Conservation (phyloP, 2,329 filamentous ascomycete genomes). For the Cytospora piceae region DNA sequence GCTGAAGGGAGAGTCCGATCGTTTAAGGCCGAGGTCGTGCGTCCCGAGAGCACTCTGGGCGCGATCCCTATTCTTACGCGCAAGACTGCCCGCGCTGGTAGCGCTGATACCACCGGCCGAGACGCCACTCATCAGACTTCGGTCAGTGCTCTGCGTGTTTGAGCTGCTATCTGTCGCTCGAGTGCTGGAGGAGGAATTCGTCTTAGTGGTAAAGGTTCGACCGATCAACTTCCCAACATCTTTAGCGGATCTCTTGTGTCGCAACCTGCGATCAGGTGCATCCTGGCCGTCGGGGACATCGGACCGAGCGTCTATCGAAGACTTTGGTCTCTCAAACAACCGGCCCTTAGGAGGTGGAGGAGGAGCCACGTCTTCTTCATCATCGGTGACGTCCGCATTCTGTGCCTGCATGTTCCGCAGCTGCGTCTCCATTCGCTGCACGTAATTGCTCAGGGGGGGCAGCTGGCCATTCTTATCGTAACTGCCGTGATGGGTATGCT, state of each 20-base stretch:
- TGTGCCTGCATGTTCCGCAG: conserved; percentile 72
- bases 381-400: conserved; percentile 47
- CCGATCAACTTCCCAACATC: conserved; percentile 74
- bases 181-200: conserved; percentile 73
- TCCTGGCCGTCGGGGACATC: neutral
- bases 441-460: conserved; percentile 81
- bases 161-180: conserved; percentile 68
- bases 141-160: conserved; percentile 77
- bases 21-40: conserved; percentile 57
- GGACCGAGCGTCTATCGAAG: conserved; percentile 54
- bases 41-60: conserved; percentile 69
- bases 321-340: conserved; percentile 59
- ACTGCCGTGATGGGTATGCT: conserved; percentile 47
- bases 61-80: conserved; percentile 68
- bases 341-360: conserved; percentile 65
- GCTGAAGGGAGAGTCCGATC: conserved; percentile 69
- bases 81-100: conserved; percentile 92
- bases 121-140: conserved; percentile 90
- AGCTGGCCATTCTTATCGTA: conserved; percentile 55
- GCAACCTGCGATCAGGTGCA: conserved; percentile 52
- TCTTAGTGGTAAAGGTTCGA: conserved; percentile 87
- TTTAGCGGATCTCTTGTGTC: conserved; percentile 74
- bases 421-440: conserved; percentile 87
- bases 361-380: conserved; percentile 50
- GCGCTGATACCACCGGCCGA: conserved; percentile 92